Base-by-base conservation (phyloP, 2,329 filamentous ascomycete genomes). In the Macroventuria anomochaeta region DNA sequence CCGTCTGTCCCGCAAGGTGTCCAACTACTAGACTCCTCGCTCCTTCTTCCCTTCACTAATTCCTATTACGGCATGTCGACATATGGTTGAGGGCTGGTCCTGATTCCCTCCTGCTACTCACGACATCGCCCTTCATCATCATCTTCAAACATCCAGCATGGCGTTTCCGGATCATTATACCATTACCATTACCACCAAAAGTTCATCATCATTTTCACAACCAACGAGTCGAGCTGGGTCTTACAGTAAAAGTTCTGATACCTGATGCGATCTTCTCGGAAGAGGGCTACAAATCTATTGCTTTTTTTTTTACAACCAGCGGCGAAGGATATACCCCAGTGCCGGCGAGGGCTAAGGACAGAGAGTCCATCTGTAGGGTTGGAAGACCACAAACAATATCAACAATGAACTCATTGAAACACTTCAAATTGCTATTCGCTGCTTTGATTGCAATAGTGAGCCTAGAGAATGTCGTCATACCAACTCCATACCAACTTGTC, bases 81-180 rank as follows among this genome's bases (percentile, higher is more conserved):
- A 40, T 46, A 12, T 21, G 29, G 21, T 42, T 52, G 71, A 72
- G 73, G 73, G 71, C 71, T 74, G 72, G 69, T 74, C 65, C 71
- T 71, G 71, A 75, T 65, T 74, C 72, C 72, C 71, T 73, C 71
- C 33, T 37, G 28, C 15, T 15, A 40, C 18, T 17, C 20, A 17
- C 40, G 34, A 49, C 46, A 46, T 25, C 17, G 15, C 17, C 28
- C 13, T 15, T 6, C n/a, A n/a, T n/a, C n/a, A n/a, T 31, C 25
- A 34, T 47, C 57, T 37, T 37, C 20, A 34, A 57, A 62, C 64
- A 67, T 66, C 59, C 57, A 49, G 38, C 53, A 52, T 18, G 64
- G 65, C 67, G 68, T 63, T 58, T 55, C n/a, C 51, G 43, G 38
- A 56, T 46, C 47, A 48, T 41, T 52, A n/a, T 43, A 59, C 13